phyloP scores from a whole-genome alignment of 208 protist genomes.

The Acanthamoeba rhysodes region DNA sequence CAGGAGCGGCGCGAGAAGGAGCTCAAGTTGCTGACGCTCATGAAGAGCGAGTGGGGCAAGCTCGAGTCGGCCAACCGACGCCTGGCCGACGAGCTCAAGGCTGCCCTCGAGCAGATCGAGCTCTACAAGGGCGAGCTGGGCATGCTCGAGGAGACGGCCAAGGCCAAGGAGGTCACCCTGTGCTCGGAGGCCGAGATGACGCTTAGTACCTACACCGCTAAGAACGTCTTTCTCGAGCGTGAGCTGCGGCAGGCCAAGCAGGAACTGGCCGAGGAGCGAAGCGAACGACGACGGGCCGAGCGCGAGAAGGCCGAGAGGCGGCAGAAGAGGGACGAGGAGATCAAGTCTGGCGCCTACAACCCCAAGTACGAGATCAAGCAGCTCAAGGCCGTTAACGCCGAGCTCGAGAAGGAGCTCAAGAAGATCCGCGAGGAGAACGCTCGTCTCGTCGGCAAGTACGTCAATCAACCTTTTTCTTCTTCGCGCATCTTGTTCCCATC shows the following conservation, averaged over 20 bases:
- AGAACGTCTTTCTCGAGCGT: conserved; percentile 40
- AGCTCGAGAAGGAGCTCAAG: conserved; percentile 56
- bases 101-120: neutral
- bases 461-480: neutral
- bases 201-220: neutral
- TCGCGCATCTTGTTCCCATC: too few relatives aligned
- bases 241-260: conserved; percentile 46
- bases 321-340: neutral
- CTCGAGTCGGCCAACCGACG: conserved; percentile 25
- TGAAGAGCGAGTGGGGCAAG: conserved; percentile 1
- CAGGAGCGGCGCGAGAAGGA: conserved; percentile 8
- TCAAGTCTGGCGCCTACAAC: neutral
- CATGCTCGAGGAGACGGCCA: neutral
- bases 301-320: neutral
- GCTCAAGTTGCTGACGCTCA: neutral
- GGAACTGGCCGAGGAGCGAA: conserved; percentile 5
- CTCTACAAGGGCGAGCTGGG: neutral
- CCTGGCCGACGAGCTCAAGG: conserved; percentile 4
- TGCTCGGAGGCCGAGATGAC: conserved; percentile 53
- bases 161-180: conserved; percentile 38
- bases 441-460: conserved; percentile 44
- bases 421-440: conserved; percentile 69
- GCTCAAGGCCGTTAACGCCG: conserved; percentile 41
- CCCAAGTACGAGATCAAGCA: conserved; percentile 45
- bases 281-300: neutral